Base-by-base conservation (phyloP, 371 early-diverging fungal species). In the Umbelopsis sp. region DNA sequence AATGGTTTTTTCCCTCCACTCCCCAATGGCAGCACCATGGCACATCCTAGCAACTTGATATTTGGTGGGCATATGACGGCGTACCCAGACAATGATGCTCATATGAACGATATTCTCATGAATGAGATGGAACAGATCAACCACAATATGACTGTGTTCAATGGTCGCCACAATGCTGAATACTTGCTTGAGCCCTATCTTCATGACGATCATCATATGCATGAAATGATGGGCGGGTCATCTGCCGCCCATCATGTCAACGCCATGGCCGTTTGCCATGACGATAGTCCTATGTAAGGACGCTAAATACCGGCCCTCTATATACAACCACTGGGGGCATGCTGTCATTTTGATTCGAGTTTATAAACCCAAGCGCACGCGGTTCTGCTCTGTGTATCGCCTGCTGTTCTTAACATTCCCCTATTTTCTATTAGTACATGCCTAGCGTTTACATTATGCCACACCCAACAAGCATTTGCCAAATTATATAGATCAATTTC, bases 101-200 rank as follows among this genome's bases (percentile, higher is more conserved):
- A 57, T 10, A 57, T 57, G 57, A 29, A 29, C 14, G 57, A 57
- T 57, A 57, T 57, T 12, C 22, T 57, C 29, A 57, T 57, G 57
- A 35, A 29, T 12, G 57, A 57, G 18, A 29, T 57, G 12, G 18
- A 57, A 1, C 57, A 57, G 10, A 16, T 57, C 18, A 57, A 12
- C 12, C 37, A 4, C 5, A 29, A 35, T 14, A 12, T 35, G 18
- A 35, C 35, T 57, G 57, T 57, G 16, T 57, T 35, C 32, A 4
- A 29, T 8, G 29, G 32, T 35, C 57, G 57, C 29, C 29, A 35
- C n/a, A 11, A 57, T 12, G 16, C 57, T 35, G 35, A 16, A 8
- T 57, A 18, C 35, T 35, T 57, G 5, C 35, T 57, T 11, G 57
- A 14, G 32, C 18, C 22, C 32, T 57, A 11, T n/a, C 35, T 57